phyloP scores from a whole-genome alignment of 441 rosid species.

The Pelargonium cotyledonis region DNA sequence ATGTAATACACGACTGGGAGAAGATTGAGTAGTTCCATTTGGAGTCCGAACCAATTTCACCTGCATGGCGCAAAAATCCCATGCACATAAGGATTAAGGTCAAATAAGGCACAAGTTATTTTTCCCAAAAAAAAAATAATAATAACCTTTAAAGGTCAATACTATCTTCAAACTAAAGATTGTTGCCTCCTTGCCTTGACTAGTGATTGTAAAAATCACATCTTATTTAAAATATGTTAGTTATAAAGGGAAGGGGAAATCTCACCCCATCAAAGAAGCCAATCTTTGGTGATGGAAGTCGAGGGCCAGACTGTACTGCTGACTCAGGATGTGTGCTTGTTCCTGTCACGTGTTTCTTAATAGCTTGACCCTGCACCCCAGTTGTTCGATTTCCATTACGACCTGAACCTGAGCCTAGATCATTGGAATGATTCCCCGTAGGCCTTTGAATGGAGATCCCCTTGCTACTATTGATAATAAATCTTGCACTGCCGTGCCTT shows the following conservation, averaged over 20 bases:
- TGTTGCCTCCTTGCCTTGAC: background rate
- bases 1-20: conserved; percentile 30
- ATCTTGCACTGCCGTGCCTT: conserved; percentile 34
- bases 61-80: conserved; percentile 37
- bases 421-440: conserved; percentile 22
- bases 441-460: conserved; percentile 19
- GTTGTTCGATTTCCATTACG: conserved; percentile 30
- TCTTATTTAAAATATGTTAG: conserved; percentile 3
- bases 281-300: conserved; percentile 89
- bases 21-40: conserved; percentile 33
- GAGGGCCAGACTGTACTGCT: conserved; percentile 69
- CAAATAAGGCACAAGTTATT: conserved; percentile 7
- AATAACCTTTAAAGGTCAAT: background rate
- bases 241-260: conserved; percentile 19
- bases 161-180: no score
- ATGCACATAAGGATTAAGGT: conserved; percentile 9
- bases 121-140: conserved; percentile 1
- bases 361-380: conserved; percentile 20
- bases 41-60: conserved; percentile 40
- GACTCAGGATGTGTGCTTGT: conserved; percentile 34
- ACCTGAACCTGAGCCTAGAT: conserved; percentile 20
- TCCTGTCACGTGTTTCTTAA: conserved; percentile 33
- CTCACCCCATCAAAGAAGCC: conserved; percentile 98
- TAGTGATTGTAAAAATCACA: background rate
- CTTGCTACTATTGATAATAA: conserved; percentile 35